Base-by-base conservation (phyloP, 495 filamentous ascomycete genomes). In the Achaetomiella virescens region DNA sequence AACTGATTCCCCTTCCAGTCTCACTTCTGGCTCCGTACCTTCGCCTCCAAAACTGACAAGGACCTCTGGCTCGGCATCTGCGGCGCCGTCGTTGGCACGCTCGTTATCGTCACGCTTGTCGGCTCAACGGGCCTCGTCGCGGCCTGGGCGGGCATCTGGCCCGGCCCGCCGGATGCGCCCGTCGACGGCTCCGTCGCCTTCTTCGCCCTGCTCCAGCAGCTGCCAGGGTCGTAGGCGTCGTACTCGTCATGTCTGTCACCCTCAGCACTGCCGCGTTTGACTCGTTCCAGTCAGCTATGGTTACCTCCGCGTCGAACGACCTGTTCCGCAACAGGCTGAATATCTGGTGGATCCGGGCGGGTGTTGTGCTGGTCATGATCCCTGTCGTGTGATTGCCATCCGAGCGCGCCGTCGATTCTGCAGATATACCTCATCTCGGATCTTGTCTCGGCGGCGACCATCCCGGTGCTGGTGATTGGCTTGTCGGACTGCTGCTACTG, bases 141-240 rank as follows among this genome's bases (percentile, higher is more conserved):
- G 2, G 84, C 80, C 14, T 90, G 87, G 87, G 79, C 85, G 8
- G 87, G 87, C 14, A 75, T 84, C 36, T 78, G 73, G 62, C 81
- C 81, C 1, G 78, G 75, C 10, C 64, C 75, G 31, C 73, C 72
- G 9, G 76, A 81, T 55, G 72, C 71, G 27, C 68, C 66, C 3
- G 59, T 65, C 38, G 77, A 81, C 48, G 87, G 87, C 10, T 81
- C 78, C 40, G 75, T 90, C 37, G 80, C 84, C 18, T 85, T 90
- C 74, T 90, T 90, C 72, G 72, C 84, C 15, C 72, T 90, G 20
- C 80, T 90, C 22, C 79, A 80, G 51, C 77, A 83, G 54, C 76
- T 90, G 9, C 87, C 87, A 90, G 87, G 87, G 84, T 87, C 17
- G 79, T 90, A 2, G 87, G 87, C 46, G 79, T 90, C 47, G 83